Percentiles rank a stretch among this genome's conserved stretches.
Conservation (phyloP, 495 filamentous ascomycete genomes). For the Daldinia childiae region DNA sequence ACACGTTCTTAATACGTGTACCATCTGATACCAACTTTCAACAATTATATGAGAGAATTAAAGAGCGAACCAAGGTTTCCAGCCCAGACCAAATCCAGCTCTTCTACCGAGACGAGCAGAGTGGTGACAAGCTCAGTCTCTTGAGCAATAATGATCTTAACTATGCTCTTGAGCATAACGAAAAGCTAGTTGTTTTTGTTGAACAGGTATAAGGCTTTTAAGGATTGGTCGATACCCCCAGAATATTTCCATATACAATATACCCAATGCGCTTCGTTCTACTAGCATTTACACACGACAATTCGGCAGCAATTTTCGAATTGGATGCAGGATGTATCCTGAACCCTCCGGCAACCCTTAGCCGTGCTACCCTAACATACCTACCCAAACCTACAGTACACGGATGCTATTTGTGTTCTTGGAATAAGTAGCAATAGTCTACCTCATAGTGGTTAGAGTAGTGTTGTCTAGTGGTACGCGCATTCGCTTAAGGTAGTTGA, state of each 20-base stretch:
- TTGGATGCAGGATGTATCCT: constrained; percentile 3
- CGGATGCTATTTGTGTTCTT: constrained; percentile 12
- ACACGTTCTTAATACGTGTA: constrained; percentile 89
- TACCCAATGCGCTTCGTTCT: constrained; percentile 42
- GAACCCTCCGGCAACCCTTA: background rate
- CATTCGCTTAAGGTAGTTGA: constrained; percentile 17
- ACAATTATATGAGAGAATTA: constrained; percentile 82
- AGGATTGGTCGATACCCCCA: constrained; percentile 23
- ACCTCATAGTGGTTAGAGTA: constrained; percentile 13
- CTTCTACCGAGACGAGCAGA: constrained; percentile 87
- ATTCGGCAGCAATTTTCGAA: constrained; percentile 24
- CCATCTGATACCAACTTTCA: constrained; percentile 79
- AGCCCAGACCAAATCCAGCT: constrained; percentile 72
- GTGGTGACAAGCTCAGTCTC: constrained; percentile 75
- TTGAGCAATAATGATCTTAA: constrained; percentile 83
- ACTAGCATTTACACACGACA: constrained; percentile 40
- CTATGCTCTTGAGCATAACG: constrained; percentile 80
- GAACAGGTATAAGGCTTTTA: constrained; percentile 52
- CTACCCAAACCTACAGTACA: constrained; percentile 1
- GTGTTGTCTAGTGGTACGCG: constrained; percentile 12
- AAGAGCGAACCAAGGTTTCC: constrained; percentile 76
- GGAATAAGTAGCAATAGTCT: constrained; percentile 4
- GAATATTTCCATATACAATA: constrained; percentile 43
- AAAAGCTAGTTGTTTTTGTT: constrained; percentile 85
- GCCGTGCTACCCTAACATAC: background rate